Conservation (phyloP, 2,329 filamentous ascomycete species). For the Lecanicillium sp. region DNA sequence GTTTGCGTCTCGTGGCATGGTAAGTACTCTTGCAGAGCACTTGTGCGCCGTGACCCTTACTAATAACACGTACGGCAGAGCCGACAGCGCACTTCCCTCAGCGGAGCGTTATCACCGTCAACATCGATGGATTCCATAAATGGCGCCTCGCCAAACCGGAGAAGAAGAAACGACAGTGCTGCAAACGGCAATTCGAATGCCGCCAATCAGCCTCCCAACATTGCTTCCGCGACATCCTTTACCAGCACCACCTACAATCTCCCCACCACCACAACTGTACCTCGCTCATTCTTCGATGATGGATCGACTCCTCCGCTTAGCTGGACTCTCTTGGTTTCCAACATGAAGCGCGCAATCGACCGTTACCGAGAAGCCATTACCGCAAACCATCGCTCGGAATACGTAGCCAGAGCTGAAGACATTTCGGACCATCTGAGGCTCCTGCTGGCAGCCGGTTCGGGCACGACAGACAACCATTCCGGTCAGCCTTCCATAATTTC, state of each 20-base stretch:
- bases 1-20: constrained; percentile 60
- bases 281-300: constrained; percentile 86
- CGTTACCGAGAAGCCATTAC: constrained; percentile 86
- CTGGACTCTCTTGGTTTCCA: constrained; percentile 84
- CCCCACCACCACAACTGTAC: constrained; percentile 55
- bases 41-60: constrained; percentile 4
- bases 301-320: constrained; percentile 72
- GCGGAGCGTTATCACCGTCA: constrained; percentile 73
- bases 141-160: constrained; percentile 53
- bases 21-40: constrained; percentile 33
- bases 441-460: constrained; percentile 89
- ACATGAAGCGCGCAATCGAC: constrained; percentile 88
- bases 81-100: constrained; percentile 54
- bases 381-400: constrained; percentile 77
- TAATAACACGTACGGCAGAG: neutral
- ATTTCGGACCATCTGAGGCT: constrained; percentile 94
- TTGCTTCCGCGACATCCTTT: constrained; percentile 56
- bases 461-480: constrained; percentile 97
- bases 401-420: constrained; percentile 90
- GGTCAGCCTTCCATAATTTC: constrained; percentile 99
- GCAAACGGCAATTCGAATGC: constrained; percentile 32
- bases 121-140: constrained; percentile 90
- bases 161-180: constrained; percentile 52
- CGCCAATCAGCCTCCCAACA: constrained; percentile 43
- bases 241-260: constrained; percentile 53